phyloP scores from a whole-genome alignment of 352 stramenopile genomes.

The Sclerospora graminicola region DNA sequence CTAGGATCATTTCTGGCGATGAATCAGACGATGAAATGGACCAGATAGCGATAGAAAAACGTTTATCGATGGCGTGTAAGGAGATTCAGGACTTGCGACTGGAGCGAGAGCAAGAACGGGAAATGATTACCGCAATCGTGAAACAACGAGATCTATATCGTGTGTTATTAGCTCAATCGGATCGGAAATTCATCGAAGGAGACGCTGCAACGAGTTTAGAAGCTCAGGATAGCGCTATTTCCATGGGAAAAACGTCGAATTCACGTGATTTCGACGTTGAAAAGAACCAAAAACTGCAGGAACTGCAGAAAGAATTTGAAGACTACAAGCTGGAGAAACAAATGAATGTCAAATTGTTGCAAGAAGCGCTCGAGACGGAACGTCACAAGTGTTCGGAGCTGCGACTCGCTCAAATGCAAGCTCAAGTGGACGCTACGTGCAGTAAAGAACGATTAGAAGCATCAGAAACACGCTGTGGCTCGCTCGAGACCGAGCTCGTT shows the following conservation, averaged over 20 bases:
- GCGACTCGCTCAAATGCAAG: constrained; percentile 55
- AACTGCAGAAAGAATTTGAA: constrained; percentile 62
- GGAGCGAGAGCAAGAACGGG: constrained; percentile 65
- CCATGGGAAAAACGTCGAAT: constrained; percentile 11
- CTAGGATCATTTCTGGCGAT: constrained; percentile 46
- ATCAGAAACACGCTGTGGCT: constrained; percentile 36
- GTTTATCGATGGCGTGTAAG: constrained; percentile 45
- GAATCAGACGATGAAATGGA: constrained; percentile 57
- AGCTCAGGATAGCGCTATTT: constrained; percentile 2
- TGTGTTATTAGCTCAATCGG: constrained; percentile 84
- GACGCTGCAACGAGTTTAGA: constrained; percentile 1
- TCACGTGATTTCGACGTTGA: constrained; percentile 30
- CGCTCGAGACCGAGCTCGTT: constrained; percentile 50
- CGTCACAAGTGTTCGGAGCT: constrained; percentile 35
- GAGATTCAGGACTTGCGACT: constrained; percentile 74
- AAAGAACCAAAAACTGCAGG: constrained; percentile 33
- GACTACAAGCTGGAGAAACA: constrained; percentile 78
- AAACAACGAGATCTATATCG: constrained; percentile 95
- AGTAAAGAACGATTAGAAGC: constrained; percentile 55
- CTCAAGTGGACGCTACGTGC: constrained; percentile 53
- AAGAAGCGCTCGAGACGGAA: constrained; percentile 53
- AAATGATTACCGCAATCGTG: constrained; percentile 90
- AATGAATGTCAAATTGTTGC: constrained; percentile 44
- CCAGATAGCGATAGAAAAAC: constrained; percentile 30
- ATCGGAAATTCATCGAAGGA: constrained; percentile 53